These are phyloP conservation scores for barrel medic (Medicago truncatula) DNA, from an alignment of 306 rosid genomes.

Conservation along the genomic window MtrunA17r5.0-ANR NC_053045.1:54969501-54970000, in stretches of 20 bases:
- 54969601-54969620: neutral
- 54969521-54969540: neutral
- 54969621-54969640: conserved; percentile 6
- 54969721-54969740: conserved; percentile 87
- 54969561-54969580: neutral
- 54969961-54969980: conserved; percentile 32
- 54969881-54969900: conserved; percentile 32
- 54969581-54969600: neutral
- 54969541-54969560: conserved; percentile 20
- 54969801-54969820: conserved; percentile 35
- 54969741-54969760: conserved; percentile 89
- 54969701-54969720: conserved; percentile 44
- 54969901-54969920: conserved; percentile 51
- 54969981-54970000: conserved; percentile 44
- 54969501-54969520: conserved; percentile 18
- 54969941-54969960: conserved; percentile 32
- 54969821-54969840: neutral
- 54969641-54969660: neutral
- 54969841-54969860: conserved; percentile 30
- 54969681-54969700: conserved; percentile 31
- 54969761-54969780: conserved; percentile 83
- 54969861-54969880: conserved; percentile 36
- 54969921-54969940: conserved; percentile 50
- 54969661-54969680: conserved; percentile 27
- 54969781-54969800: conserved; percentile 69